Percentiles rank a stretch among this genome's conserved stretches.
phyloP scores from a whole-genome alignment of 1,284 basidiomycete species.

The Exsudoporus floridanus region DNA sequence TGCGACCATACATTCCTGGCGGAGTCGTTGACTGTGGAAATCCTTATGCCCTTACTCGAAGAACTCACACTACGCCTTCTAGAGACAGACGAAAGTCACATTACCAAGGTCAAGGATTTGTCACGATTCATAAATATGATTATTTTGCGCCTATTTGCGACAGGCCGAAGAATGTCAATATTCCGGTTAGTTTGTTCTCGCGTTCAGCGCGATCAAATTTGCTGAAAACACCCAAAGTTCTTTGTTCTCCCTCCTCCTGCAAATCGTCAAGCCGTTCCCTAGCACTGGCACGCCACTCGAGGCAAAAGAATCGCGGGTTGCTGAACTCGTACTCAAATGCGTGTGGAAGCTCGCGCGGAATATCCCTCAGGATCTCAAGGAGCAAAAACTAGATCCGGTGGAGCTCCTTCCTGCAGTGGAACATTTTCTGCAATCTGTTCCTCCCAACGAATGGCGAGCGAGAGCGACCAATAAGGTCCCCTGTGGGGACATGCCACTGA shows the following conservation, averaged over 20 bases:
- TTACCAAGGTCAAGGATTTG: slow-evolving; percentile 79
- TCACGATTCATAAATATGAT: slow-evolving; percentile 99
- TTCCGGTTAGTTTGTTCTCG: slow-evolving; percentile 67
- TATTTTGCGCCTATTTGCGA: slow-evolving; percentile 89
- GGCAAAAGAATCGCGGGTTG: slow-evolving; percentile 85
- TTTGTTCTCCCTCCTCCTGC: slow-evolving; percentile 81
- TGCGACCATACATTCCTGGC: slow-evolving; percentile 83
- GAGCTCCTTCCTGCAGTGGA: slow-evolving; percentile 94
- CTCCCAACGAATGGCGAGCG: slow-evolving; percentile 94
- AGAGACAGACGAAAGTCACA: slow-evolving; percentile 83
- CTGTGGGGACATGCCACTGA: slow-evolving; percentile 94
- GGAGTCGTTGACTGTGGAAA: slow-evolving; percentile 78
- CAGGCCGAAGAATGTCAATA: slow-evolving; percentile 87
- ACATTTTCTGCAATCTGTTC: slow-evolving; percentile 89
- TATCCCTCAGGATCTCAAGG: slow-evolving; percentile 87
- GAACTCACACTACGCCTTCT: slow-evolving; percentile 87
- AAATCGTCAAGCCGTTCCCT: slow-evolving; percentile 87
- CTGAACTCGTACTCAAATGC: slow-evolving; percentile 96
- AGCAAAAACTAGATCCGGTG: slow-evolving; percentile 79
- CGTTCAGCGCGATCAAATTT: slow-evolving; percentile 1
- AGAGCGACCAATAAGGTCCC: slow-evolving; percentile 88
- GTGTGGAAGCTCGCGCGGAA: slow-evolving; percentile 97
- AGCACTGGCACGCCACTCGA: slow-evolving; percentile 63
- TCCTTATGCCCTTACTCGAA: slow-evolving; percentile 76
- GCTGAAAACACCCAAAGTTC: slow-evolving; percentile 44